Percentiles rank a stretch among this genome's conserved stretches.
Evolutionary conservation across 345 rosid species (phyloP).

Genomic region (Erucastrum elatum): DNA sequence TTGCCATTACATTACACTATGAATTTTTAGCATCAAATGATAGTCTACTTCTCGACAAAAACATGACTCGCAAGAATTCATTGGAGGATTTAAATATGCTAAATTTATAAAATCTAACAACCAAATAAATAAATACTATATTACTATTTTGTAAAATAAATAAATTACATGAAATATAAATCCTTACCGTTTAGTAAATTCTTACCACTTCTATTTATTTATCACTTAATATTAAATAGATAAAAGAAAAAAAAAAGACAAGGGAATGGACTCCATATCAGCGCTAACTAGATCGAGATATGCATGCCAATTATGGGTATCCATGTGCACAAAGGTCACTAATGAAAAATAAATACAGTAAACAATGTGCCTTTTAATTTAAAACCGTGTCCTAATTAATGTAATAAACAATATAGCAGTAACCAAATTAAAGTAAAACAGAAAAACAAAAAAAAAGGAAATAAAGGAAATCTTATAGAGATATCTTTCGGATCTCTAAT

Average conservation of each 20-base stretch:
- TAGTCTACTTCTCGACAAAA: neutral
- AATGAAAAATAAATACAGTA: neutral
- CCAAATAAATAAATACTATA: neutral
- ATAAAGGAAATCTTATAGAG: neutral
- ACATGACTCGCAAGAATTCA: neutral
- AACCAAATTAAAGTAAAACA: neutral
- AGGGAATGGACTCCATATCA: neutral
- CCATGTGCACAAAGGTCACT: slow-evolving; percentile 5
- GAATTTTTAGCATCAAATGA: neutral
- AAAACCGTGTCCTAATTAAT: neutral
- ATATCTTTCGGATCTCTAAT: slow-evolving; percentile 6
- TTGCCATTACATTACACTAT: neutral
- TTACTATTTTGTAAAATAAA: neutral
- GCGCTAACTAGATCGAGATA: neutral
- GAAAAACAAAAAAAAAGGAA: neutral
- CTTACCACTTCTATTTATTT: neutral
- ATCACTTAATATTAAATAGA: neutral
- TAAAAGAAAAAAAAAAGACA: neutral
- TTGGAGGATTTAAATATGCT: neutral
- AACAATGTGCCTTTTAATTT: neutral
- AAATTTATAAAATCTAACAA: neutral
- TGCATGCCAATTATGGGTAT: neutral
- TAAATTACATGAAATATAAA: neutral
- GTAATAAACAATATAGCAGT: neutral
- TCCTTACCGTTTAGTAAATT: neutral